Evolutionary conservation across 345 rosid species (phyloP).

Genomic region (Syzygium jambos): DNA sequence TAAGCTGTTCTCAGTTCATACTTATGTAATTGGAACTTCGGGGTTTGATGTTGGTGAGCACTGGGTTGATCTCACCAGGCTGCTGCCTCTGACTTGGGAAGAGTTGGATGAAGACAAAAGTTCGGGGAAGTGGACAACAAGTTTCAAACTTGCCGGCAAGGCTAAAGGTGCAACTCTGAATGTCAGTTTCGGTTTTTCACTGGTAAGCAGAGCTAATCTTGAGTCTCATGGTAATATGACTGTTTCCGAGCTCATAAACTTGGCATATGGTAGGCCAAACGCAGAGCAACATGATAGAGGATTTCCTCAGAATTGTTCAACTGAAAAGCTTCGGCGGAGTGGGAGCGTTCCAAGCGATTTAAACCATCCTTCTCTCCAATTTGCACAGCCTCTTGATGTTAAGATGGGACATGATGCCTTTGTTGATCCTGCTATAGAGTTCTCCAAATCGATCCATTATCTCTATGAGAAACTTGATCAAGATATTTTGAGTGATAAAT

Average conservation of each 20-base stretch:
- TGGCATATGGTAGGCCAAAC: slow-evolving; percentile 10
- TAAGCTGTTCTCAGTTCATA: slow-evolving; percentile 47
- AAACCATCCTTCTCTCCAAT: slow-evolving; percentile 10
- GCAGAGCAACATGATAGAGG: slow-evolving; percentile 1
- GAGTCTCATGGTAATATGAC: slow-evolving; percentile 21
- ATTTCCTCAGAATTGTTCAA: slow-evolving; percentile 1
- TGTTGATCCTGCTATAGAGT: slow-evolving; percentile 38
- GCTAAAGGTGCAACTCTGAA: slow-evolving; percentile 60
- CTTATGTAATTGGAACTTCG: slow-evolving; percentile 30
- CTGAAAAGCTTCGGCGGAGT: slow-evolving; percentile 27
- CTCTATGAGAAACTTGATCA: slow-evolving; percentile 58
- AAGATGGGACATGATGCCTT: slow-evolving; percentile 27
- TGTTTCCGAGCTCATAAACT: slow-evolving; percentile 18
- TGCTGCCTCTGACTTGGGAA: slow-evolving; percentile 60
- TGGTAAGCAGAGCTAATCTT: slow-evolving; percentile 11
- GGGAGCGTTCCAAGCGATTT: slow-evolving; percentile 44
- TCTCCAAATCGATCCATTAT: slow-evolving; percentile 50
- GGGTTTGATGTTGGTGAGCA: slow-evolving; percentile 51
- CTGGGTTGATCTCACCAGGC: slow-evolving; percentile 70
- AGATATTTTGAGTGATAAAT: slow-evolving; percentile 17
- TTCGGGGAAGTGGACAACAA: slow-evolving; percentile 62
- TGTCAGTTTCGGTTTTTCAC: slow-evolving; percentile 58
- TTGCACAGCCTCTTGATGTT: slow-evolving; percentile 27
- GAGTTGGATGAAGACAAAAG: slow-evolving; percentile 57
- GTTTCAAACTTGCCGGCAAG: slow-evolving; percentile 54